Evolutionary conservation across 805 yeast species (phyloP).

Genomic region (Saccharomycopsis fodiens): DNA sequence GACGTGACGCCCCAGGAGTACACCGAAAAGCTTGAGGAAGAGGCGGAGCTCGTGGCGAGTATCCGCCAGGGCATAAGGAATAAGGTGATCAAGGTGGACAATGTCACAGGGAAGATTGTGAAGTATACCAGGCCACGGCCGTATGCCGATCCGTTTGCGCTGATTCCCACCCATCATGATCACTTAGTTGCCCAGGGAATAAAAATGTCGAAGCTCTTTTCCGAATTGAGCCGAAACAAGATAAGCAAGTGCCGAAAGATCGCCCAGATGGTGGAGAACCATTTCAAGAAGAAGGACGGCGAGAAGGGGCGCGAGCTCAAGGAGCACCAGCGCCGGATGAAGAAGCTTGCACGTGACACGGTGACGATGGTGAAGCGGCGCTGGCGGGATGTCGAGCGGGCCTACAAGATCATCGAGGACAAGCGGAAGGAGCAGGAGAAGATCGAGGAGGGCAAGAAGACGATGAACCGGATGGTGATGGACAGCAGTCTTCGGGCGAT

Average conservation of each 20-base stretch:
- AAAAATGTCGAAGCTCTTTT: conserved; percentile 60
- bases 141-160: conserved; percentile 40
- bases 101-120: conserved; percentile 30
- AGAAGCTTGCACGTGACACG: conserved; percentile 69
- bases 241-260: conserved; percentile 63
- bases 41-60: conserved; percentile 34
- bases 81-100: conserved; percentile 38
- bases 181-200: conserved; percentile 71
- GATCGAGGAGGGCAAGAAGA: conserved; percentile 20
- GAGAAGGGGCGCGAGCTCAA: conserved; percentile 77
- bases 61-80: conserved; percentile 41
- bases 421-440: conserved; percentile 15
- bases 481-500: conserved; percentile 36
- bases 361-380: conserved; percentile 80
- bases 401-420: conserved; percentile 33
- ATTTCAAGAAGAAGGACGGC: conserved; percentile 79
- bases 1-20: conserved; percentile 49
- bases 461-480: conserved; percentile 21
- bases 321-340: conserved; percentile 65
- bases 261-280: conserved; percentile 75
- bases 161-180: conserved; percentile 53
- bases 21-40: conserved; percentile 46
- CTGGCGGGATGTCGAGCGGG: conserved; percentile 87
- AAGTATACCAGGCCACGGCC: conserved; percentile 37
- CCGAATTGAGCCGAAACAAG: conserved; percentile 56